These are phyloP conservation scores for Orbilia javanica DNA, from an alignment of 2,329 filamentous ascomycete species.

Conservation along the genomic window DNA sequence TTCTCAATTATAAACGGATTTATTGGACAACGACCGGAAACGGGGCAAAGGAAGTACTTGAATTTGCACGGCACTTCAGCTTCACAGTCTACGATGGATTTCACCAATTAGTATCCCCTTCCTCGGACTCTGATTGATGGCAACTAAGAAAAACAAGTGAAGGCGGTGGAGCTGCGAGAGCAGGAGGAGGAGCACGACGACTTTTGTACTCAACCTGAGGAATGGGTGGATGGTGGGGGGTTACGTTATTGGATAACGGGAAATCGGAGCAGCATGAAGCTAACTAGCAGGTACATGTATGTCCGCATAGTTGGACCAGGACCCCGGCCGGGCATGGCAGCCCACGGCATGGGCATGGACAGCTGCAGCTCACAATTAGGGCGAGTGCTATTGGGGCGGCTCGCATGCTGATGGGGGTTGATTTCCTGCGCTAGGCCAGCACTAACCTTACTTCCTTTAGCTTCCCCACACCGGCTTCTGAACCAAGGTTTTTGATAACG, in stretches of 20 bases:
- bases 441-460: background rate
- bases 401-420: conserved; percentile 32
- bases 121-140: background rate
- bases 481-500: conserved; percentile 40
- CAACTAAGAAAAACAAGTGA: background rate
- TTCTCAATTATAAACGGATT: conserved; percentile 38
- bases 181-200: conserved; percentile 49
- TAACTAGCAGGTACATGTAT: too few species aligned
- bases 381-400: conserved; percentile 53
- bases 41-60: conserved; percentile 32
- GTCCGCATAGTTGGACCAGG: conserved; percentile 31
- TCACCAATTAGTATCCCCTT: conserved; percentile 26
- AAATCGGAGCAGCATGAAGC: conserved; percentile 37
- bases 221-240: conserved; percentile 42
- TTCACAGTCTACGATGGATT: conserved; percentile 33
- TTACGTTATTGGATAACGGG: conserved; percentile 57
- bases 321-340: conserved; percentile 24
- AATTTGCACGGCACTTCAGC: conserved; percentile 36
- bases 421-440: background rate
- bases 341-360: conserved; percentile 24
- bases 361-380: conserved; percentile 52
- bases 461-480: conserved; percentile 44
- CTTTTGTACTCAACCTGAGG: conserved; percentile 43
- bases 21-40: conserved; percentile 32
- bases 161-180: conserved; percentile 3